Evolutionary conservation across 352 stramenopile genomes (phyloP).

Genomic region (Aphanomyces cochlioides): DNA sequence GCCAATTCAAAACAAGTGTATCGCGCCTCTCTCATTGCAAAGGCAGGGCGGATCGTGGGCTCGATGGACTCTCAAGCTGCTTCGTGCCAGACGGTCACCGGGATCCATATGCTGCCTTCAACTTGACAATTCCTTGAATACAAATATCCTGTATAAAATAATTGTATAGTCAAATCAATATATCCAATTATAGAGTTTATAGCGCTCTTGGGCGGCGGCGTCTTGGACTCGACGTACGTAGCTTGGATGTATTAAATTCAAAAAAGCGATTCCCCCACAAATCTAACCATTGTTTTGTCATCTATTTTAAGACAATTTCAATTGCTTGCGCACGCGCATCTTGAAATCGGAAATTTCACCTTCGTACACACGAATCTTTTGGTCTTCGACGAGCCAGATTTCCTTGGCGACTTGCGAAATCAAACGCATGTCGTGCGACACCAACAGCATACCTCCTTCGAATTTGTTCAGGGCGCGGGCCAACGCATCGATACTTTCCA

Average conservation of each 20-base stretch:
- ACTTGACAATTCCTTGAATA: too few relatives aligned
- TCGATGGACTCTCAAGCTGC: too few relatives aligned
- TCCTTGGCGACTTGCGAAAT: slow-evolving; percentile 98
- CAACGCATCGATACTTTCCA: slow-evolving; percentile 96
- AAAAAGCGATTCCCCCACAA: not conserved
- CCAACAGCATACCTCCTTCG: slow-evolving; percentile 94
- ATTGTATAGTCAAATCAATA: too few relatives aligned
- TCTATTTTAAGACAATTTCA: slow-evolving; percentile 49
- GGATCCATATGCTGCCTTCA: too few relatives aligned
- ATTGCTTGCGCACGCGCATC: slow-evolving; percentile 83
- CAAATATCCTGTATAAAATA: too few relatives aligned
- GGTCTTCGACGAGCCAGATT: slow-evolving; percentile 98
- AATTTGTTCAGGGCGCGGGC: slow-evolving; percentile 98
- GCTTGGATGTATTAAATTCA: not conserved
- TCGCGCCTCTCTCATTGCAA: not conserved
- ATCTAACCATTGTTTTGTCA: too few relatives aligned
- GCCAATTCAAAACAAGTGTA: not conserved
- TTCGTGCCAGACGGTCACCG: too few relatives aligned
- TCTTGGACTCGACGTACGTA: too few relatives aligned
- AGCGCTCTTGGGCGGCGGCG: too few relatives aligned
- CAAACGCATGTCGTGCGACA: slow-evolving; percentile 98
- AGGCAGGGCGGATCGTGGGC: not conserved
- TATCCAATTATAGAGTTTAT: too few relatives aligned
- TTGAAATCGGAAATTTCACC: slow-evolving; percentile 99
- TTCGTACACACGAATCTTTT: slow-evolving; percentile 94